Percentiles rank a stretch among this genome's conserved stretches.
phyloP scores from a whole-genome alignment of 768 basidiomycete genomes.

The Filobasidium floriforme region DNA sequence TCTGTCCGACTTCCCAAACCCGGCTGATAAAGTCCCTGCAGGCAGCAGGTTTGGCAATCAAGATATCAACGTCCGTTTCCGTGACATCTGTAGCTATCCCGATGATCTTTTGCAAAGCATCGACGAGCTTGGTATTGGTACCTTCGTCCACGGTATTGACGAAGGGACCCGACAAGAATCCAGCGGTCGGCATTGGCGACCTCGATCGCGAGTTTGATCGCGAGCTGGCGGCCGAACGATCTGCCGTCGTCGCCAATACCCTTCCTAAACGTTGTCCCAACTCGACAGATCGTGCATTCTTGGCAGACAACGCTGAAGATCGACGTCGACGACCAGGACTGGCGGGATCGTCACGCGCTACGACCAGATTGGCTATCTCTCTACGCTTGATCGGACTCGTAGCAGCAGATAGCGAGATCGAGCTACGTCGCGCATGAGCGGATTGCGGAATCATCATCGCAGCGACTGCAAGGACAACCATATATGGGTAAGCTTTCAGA shows the following conservation, averaged over 20 bases:
- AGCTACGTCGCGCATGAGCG: constrained; percentile 31
- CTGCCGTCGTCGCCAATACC: constrained; percentile 20
- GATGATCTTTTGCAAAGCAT: constrained; percentile 74
- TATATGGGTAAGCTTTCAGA: no score
- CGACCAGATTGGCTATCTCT: constrained; percentile 2
- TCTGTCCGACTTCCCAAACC: constrained; percentile 82
- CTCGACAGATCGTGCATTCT: constrained; percentile 11
- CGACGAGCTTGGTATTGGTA: constrained; percentile 27
- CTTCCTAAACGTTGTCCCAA: constrained; percentile 13
- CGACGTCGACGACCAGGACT: constrained; percentile 16
- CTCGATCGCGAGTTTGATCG: constrained; percentile 88
- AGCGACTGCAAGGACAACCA: constrained; percentile 28
- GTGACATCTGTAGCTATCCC: constrained; percentile 84
- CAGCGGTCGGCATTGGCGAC: constrained; percentile 59
- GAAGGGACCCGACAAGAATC: neutral
- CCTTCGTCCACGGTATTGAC: constrained; percentile 17
- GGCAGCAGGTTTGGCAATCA: constrained; percentile 74
- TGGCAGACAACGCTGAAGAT: neutral
- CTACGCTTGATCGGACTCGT: constrained; percentile 31
- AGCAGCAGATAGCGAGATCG: constrained; percentile 31
- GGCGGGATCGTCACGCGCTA: constrained; percentile 9
- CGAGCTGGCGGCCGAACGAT: constrained; percentile 51
- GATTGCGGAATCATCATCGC: constrained; percentile 31
- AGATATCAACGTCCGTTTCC: constrained; percentile 78
- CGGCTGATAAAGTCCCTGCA: constrained; percentile 82